These are phyloP conservation scores for Neospermospora avenae DNA, from an alignment of 2,329 filamentous ascomycete species.

Conservation along the genomic window DNA sequence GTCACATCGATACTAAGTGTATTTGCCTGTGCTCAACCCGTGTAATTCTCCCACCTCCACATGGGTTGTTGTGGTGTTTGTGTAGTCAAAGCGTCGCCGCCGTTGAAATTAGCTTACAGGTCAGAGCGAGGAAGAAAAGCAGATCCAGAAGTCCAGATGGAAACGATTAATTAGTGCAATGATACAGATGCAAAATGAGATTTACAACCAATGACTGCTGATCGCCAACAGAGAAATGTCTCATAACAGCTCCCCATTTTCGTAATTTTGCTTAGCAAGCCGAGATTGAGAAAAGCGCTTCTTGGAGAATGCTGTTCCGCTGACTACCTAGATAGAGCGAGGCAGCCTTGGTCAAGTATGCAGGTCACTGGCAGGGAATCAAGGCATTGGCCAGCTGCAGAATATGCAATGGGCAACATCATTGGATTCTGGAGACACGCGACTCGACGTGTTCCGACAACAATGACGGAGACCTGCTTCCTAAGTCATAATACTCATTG, in stretches of 20 bases:
- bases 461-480: constrained; percentile 20
- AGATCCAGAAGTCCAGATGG: background rate
- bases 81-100: constrained; percentile 18
- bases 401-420: constrained; percentile 10
- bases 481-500: constrained; percentile 10
- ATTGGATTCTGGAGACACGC: constrained; percentile 22
- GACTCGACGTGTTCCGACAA: constrained; percentile 20
- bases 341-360: constrained; percentile 13
- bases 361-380: constrained; percentile 15
- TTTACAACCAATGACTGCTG: background rate
- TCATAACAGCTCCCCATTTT: background rate
- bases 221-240: too few relatives aligned
- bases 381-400: constrained; percentile 15
- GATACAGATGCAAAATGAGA: background rate
- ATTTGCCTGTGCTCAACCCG: constrained; percentile 11
- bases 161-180: background rate
- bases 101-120: constrained; percentile 12
- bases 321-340: background rate
- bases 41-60: constrained; percentile 4
- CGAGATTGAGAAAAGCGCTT: background rate
- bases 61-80: background rate
- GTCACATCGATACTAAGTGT: constrained; percentile 12
- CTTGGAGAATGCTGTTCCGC: background rate
- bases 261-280: background rate
- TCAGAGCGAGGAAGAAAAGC: constrained; percentile 1